Evolutionary conservation across 148 eudicot genomes (phyloP).

Genomic region (Hydrangea macrophylla): DNA sequence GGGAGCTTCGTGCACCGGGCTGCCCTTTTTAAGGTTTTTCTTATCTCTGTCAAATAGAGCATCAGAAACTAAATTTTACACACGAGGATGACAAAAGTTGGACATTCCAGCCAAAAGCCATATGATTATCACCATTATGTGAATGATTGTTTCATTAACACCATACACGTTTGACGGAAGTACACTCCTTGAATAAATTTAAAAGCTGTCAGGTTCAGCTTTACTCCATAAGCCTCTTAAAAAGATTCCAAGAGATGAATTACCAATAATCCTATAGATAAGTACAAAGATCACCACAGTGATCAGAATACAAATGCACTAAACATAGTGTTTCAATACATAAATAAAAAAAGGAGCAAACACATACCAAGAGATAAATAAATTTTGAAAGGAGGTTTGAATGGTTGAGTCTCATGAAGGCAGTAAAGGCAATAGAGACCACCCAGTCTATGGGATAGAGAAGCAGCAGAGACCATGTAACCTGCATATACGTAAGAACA

Average conservation of each 20-base stretch:
- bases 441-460: slow-evolving; percentile 60
- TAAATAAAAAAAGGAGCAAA: slow-evolving; percentile 11
- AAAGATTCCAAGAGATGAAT: neutral
- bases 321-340: neutral
- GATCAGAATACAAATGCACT: neutral
- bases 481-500: slow-evolving; percentile 34
- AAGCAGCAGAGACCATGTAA: slow-evolving; percentile 41
- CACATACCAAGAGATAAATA: slow-evolving; percentile 70
- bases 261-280: neutral
- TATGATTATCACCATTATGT: neutral
- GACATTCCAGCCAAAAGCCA: neutral
- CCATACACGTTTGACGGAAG: no score
- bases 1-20: no score
- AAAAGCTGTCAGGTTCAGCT: neutral
- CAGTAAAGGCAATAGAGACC: slow-evolving; percentile 79
- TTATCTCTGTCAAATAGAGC: neutral
- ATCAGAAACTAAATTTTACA: neutral
- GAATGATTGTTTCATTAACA: neutral
- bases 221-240: neutral
- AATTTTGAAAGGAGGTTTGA: slow-evolving; percentile 71
- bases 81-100: neutral
- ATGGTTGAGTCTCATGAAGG: slow-evolving; percentile 82
- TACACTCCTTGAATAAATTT: no score
- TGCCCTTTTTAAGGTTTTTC: neutral
- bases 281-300: neutral